Base-by-base conservation (phyloP, 202 grass and related monocot species). In the Brachypodium distachyon region DNA sequence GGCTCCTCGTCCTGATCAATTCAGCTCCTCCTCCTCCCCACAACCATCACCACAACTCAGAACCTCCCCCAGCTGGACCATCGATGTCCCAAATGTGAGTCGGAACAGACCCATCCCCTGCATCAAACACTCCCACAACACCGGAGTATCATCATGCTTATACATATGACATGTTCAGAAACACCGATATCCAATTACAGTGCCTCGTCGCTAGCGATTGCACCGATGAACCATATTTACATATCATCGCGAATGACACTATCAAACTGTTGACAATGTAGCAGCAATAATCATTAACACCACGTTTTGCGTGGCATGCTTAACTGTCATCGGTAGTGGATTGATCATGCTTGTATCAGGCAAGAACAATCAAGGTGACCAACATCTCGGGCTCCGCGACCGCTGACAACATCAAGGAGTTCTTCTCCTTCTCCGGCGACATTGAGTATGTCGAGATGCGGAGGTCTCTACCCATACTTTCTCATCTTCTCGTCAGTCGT, bases 381-480 rank as follows among this genome's bases (percentile, higher is more conserved):
- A 78, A 82, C 38, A 21, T 89, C 16, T 77, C 87, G 6, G 32
- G 64, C 9, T 63, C 55, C 0, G 72, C 87, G 3, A 58, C 82
- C 0, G 77, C 78, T 1, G 58, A 50, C 1, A 79, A 89, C 42
- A 81, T 89, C 32, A 78, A 38, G 33, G 73, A 89, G 78, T 85
- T 85, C 40, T 85, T 89, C 70, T 85, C 82, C 48, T 89, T 89
- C 73, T 85, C 87, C 4, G 82, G 87, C 3, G 82, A 89, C 9
- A 77, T 89, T 27, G 59, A 82, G 51, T 89, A 55, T 4, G 72
- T 89, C 4, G 87, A 89, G 72, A 73, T 82, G 87, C 66, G 57
- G 73, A 89, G 87, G 86, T 73, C 4, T 26, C n/a, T n/a, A n/a
- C n/a, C n/a, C n/a, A n/a, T n/a, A n/a, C n/a, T n/a, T n/a, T n/a